A percentile compares a stretch with the other conserved stretches of the same genome.
These are phyloP conservation scores for Ceratobasidium papillatum DNA, from an alignment of 1,284 basidiomycete genomes.

Conservation along the genomic window DNA sequence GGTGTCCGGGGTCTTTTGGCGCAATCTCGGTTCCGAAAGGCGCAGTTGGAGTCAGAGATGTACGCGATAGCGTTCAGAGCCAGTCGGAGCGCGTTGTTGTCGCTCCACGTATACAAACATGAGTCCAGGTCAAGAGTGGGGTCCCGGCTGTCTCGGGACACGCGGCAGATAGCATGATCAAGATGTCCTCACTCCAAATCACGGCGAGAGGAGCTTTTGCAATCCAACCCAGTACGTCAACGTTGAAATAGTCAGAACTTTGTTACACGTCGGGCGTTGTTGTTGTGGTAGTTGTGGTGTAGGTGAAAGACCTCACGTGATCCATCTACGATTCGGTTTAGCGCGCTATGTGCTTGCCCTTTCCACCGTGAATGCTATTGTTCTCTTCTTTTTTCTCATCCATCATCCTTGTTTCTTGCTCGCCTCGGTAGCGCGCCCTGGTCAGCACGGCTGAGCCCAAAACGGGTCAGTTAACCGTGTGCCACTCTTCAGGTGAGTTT, in stretches of 20 bases:
- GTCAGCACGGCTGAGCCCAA: no score
- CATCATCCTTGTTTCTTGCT: neutral
- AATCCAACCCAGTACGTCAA: neutral
- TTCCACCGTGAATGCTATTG: neutral
- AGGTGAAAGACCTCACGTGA: neutral
- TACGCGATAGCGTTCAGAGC: neutral
- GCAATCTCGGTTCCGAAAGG: constrained; percentile 33
- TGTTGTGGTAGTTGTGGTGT: neutral
- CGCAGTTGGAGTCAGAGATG: constrained; percentile 29
- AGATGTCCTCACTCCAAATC: neutral
- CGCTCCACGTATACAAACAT: neutral
- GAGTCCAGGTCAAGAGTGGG: neutral
- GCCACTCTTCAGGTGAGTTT: no score
- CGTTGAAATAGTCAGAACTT: neutral
- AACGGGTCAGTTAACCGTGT: no score
- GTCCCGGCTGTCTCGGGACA: neutral
- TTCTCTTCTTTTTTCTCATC: no score
- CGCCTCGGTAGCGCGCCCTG: no score
- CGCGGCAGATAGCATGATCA: neutral
- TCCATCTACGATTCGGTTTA: neutral
- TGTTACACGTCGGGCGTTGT: neutral
- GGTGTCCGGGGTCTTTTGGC: neutral
- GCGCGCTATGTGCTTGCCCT: neutral
- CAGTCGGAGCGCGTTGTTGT: neutral
- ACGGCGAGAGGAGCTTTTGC: neutral